These are phyloP conservation scores for Saccharum hybrid DNA, from an alignment of 202 grass and related monocot species.

Conservation along the genomic window DNA sequence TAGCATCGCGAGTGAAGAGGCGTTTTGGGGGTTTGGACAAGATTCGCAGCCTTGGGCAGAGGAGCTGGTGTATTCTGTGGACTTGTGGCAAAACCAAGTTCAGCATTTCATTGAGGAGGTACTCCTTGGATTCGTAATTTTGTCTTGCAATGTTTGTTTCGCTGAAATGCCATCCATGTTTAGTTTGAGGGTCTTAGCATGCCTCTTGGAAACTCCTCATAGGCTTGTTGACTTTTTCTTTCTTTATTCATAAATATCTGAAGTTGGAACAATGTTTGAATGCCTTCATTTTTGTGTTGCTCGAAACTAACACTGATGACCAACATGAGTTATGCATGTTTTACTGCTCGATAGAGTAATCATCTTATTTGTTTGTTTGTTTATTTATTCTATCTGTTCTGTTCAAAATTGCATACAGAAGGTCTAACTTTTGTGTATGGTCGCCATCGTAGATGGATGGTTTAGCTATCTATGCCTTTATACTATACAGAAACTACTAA, in stretches of 20 bases:
- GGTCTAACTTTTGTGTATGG: background rate
- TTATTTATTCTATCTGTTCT: background rate
- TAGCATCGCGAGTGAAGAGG: background rate
- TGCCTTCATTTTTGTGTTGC: background rate
- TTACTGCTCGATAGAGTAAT: background rate
- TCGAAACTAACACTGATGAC: background rate
- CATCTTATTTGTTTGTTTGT: background rate
- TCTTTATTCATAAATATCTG: background rate
- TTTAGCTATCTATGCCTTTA: background rate
- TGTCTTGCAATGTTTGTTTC: conserved; percentile 2
- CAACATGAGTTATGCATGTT: background rate
- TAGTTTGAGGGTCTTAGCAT: conserved; percentile 12
- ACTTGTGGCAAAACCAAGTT: conserved; percentile 87
- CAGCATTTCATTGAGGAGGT: conserved; percentile 88
- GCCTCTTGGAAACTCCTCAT: background rate
- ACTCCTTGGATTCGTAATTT: conserved; percentile 12
- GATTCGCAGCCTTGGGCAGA: conserved; percentile 82
- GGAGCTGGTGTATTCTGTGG: conserved; percentile 73
- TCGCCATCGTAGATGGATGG: conserved; percentile 3
- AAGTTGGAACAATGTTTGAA: background rate
- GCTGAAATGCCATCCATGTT: background rate
- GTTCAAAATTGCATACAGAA: background rate
- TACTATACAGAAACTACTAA: background rate
- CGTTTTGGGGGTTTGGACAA: conserved; percentile 83
- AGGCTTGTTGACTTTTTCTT: background rate